phyloP scores from a whole-genome alignment of 2,329 filamentous ascomycete genomes.

The Cladosporium sp. region DNA sequence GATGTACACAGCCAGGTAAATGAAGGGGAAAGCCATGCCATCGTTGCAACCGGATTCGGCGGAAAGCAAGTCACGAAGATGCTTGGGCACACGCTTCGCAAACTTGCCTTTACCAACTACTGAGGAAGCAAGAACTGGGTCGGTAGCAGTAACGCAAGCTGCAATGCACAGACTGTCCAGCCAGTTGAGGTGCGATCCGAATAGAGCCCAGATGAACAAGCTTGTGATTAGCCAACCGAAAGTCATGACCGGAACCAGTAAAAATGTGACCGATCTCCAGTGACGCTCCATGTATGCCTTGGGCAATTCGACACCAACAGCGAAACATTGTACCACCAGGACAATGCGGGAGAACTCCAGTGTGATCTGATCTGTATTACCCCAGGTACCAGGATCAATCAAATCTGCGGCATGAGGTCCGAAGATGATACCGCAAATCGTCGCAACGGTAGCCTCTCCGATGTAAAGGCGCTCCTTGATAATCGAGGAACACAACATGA shows the following conservation, averaged over 20 bases:
- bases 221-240: constrained; percentile 92
- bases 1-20: constrained; percentile 88
- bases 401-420: constrained; percentile 79
- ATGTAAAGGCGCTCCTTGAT: constrained; percentile 99
- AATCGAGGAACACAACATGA: constrained; percentile 96
- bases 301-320: constrained; percentile 83
- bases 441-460: constrained; percentile 93
- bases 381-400: constrained; percentile 73
- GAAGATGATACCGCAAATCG: constrained; percentile 82
- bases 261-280: constrained; percentile 84
- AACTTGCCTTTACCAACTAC: constrained; percentile 99
- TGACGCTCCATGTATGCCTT: constrained; percentile 97
- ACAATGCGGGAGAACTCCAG: constrained; percentile 87
- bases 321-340: constrained; percentile 87
- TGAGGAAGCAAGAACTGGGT: constrained; percentile 93
- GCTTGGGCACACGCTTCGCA: constrained; percentile 93
- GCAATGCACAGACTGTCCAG: constrained; percentile 82
- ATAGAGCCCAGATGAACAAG: constrained; percentile 90
- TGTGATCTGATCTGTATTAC: constrained; percentile 79
- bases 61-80: constrained; percentile 89
- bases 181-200: constrained; percentile 70
- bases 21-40: constrained; percentile 98
- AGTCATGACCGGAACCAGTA: constrained; percentile 94
- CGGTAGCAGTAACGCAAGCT: constrained; percentile 94
- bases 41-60: constrained; percentile 98